These are phyloP conservation scores for Cryptosporidium canis DNA, from an alignment of 169 alveolate genomes.

Conservation along the genomic window DNA sequence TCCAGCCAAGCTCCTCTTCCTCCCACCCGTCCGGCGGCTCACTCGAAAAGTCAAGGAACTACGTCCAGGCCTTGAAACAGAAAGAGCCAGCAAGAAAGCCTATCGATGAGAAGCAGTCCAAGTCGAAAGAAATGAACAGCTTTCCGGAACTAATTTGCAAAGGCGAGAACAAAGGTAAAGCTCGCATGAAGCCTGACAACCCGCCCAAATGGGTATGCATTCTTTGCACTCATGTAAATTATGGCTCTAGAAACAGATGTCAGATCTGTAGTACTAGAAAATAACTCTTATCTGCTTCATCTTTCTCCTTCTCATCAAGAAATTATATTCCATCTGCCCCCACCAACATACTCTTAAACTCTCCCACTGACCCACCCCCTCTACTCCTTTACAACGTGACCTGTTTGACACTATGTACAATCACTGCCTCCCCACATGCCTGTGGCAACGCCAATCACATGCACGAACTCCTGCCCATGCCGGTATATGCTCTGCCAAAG, in stretches of 20 bases:
- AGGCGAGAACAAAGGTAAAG: slow-evolving; percentile 12
- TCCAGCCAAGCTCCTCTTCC: neutral
- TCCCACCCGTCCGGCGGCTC: neutral
- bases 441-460: neutral
- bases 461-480: neutral
- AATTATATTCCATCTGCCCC: neutral
- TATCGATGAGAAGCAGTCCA: neutral
- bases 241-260: slow-evolving; percentile 58
- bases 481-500: neutral
- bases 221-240: slow-evolving; percentile 49
- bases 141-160: slow-evolving; percentile 22
- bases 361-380: no score
- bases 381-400: neutral
- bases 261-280: slow-evolving; percentile 45
- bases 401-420: neutral
- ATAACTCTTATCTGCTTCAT: neutral
- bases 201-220: slow-evolving; percentile 50
- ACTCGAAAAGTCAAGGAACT: neutral
- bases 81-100: neutral
- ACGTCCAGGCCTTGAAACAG: neutral
- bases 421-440: neutral
- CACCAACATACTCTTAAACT: no score
- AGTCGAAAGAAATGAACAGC: neutral
- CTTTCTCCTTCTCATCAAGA: neutral
- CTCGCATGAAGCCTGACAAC: slow-evolving; percentile 1